Evolutionary conservation across 2,329 filamentous ascomycete species (phyloP), one percentile per base, ranked within the genome.

Genomic region (Incumbomyces delicatus): DNA sequence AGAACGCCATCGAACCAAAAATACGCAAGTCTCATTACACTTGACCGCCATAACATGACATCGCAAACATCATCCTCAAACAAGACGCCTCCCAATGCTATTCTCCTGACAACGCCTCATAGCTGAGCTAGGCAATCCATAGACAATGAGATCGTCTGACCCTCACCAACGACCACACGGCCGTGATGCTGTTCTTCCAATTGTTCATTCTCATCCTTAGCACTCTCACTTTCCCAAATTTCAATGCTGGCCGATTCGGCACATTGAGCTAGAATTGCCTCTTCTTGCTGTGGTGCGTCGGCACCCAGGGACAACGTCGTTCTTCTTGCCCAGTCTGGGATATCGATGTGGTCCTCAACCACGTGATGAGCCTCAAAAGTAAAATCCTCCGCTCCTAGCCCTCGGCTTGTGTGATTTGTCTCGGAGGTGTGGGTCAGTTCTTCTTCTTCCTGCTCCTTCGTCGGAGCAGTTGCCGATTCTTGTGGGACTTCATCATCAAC

Each of bases 181-280:
- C 38, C 17, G 14, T 30, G 35, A 30, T 46, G 18, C 11, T 49
- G 36, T 30, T 43, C 42, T 2, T 53, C 48, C 5, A 36, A 30
- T 17, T 48, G 47, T 45, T 57, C 53, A 14, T 59, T 57, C 46
- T 66, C 80, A 40, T 78, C 81, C 53, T 78, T 76, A 20, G 75
- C 73, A 61, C 79, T 84, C 20, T 72, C 74, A 58, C 80, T 85
- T 63, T 85, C 82, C 81, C 81, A 85, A 13, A 86, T 71, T 56
- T 83, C 79, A 57, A 85, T 58, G 11, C 58, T 55, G 78, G 59
- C 65, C 72, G 38, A 20, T 6, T 46, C 35, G 13, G 29, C 17
- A 16, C 7, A 18, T 30, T 76, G 73, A 46, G 74, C 63, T 12
- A 81, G 62, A 2, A 75, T 57, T 1, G 72, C 3, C 16, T 16